phyloP scores from a whole-genome alignment of 78 protist genomes.

The slime mould (Dictyostelium discoideum) region dicty_2.7 NC_007089.4:3847501-3848000 shows the following conservation, averaged over 20 bases:
- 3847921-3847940: slow-evolving; percentile 95
- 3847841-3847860: slow-evolving; percentile 75
- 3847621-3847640: no score
- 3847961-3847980: not conserved
- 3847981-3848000: slow-evolving; percentile 16
- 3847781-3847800: slow-evolving; percentile 31
- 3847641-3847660: no score
- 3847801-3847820: slow-evolving; percentile 30
- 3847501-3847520: no score
- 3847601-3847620: no score
- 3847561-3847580: no score
- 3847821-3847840: slow-evolving; percentile 39
- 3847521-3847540: no score
- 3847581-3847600: no score
- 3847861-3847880: slow-evolving; percentile 95
- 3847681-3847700: no score
- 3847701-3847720: no score
- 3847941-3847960: slow-evolving; percentile 63
- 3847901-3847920: slow-evolving; percentile 94
- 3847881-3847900: slow-evolving; percentile 96
- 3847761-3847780: slow-evolving; percentile 64
- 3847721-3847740: slow-evolving; percentile 9
- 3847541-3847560: no score
- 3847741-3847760: slow-evolving; percentile 49
- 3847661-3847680: no score